Conservation (phyloP, 2,329 filamentous ascomycete species). For the Ustulina deusta region DNA sequence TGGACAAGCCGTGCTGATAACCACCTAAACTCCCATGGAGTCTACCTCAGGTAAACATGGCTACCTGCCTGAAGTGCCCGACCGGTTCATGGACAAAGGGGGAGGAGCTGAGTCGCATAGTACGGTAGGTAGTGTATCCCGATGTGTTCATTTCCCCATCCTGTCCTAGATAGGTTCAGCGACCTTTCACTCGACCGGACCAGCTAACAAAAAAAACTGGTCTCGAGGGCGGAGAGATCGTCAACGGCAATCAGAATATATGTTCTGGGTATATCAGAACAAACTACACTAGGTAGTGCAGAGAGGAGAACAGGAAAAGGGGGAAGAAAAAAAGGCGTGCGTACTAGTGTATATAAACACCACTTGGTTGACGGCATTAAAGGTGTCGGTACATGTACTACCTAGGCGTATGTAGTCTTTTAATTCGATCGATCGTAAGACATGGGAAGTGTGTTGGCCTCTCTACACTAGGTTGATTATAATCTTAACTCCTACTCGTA, state of each 20-base stretch:
- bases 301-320: too few species aligned
- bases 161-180: conserved; percentile 6
- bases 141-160: conserved; percentile 8
- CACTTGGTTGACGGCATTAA: too few species aligned
- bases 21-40: not conserved
- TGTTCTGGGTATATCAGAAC: too few species aligned
- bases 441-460: not conserved
- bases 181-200: not conserved
- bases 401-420: not conserved
- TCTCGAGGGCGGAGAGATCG: too few species aligned
- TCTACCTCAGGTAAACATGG: not conserved
- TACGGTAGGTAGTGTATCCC: not conserved
- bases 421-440: not conserved
- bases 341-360: too few species aligned
- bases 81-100: not conserved
- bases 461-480: not conserved
- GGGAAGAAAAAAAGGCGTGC: not conserved
- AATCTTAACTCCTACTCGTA: not conserved
- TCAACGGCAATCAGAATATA: too few species aligned
- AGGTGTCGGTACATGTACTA: not conserved
- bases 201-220: not conserved
- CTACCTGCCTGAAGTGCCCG: conserved; percentile 1
- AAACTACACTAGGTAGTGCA: too few species aligned
- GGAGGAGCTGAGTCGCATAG: conserved; percentile 23
- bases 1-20: not conserved